Conservation (phyloP, 352 stramenopile species). For the Globisporangium recalcitrans region DNA sequence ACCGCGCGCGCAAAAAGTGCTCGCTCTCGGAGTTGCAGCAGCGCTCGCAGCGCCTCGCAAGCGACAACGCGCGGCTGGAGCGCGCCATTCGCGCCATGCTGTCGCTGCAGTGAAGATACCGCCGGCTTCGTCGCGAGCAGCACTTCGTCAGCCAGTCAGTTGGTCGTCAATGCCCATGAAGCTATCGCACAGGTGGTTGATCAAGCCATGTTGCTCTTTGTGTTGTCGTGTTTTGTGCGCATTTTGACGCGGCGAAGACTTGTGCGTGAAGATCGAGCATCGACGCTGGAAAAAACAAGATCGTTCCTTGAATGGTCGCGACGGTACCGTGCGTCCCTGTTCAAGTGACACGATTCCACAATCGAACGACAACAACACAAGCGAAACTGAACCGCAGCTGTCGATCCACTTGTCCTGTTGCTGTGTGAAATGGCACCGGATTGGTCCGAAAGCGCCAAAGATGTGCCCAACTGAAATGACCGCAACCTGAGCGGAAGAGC, state of each 20-base stretch:
- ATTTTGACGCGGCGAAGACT: neutral
- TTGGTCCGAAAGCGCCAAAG: neutral
- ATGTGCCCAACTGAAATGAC: neutral
- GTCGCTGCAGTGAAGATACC: neutral
- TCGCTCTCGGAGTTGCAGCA: conserved; percentile 25
- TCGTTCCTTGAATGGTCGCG: conserved; percentile 15
- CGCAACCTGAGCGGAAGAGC: neutral
- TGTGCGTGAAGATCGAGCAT: neutral
- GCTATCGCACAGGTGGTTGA: neutral
- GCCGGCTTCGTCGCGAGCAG: no score
- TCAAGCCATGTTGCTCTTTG: conserved; percentile 6
- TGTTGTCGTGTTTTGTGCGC: neutral
- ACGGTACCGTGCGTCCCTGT: neutral
- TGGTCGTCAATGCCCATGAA: neutral
- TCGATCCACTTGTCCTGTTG: neutral
- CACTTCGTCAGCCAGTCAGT: neutral
- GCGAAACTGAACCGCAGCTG: conserved; percentile 2
- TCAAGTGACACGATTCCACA: neutral
- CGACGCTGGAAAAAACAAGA: conserved; percentile 3
- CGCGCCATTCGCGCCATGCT: neutral
- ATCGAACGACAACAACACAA: conserved; percentile 7
- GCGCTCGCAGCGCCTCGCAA: neutral
- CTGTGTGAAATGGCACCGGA: conserved; percentile 1
- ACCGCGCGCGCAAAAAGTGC: conserved; percentile 43
- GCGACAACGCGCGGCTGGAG: conserved; percentile 12